phyloP scores from a whole-genome alignment of 2,329 filamentous ascomycete genomes.

The Penicillium sp. region DNA sequence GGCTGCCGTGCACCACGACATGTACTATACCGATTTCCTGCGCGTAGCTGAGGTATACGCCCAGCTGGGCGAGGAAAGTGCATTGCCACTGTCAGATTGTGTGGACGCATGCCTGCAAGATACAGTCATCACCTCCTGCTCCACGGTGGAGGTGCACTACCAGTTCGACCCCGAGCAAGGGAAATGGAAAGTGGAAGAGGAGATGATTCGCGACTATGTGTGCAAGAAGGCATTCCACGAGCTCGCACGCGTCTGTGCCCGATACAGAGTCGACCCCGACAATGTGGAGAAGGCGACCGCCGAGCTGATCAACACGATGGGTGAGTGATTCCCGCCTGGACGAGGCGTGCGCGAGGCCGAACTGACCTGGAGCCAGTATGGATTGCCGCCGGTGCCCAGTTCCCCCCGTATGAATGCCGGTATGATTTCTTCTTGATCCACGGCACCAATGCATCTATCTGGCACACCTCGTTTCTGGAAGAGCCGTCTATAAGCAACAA shows the following conservation, averaged over 20 bases:
- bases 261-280: conserved; percentile 2
- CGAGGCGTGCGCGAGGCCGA: too few relatives aligned
- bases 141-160: neutral
- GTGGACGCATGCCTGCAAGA: neutral
- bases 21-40: conserved; percentile 2
- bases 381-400: neutral
- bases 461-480: neutral
- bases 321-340: neutral
- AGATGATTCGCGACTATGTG: conserved; percentile 1
- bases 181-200: neutral
- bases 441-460: neutral
- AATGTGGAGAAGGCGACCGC: conserved; percentile 1
- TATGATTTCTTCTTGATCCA: conserved; percentile 4
- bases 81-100: neutral
- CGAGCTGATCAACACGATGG: neutral
- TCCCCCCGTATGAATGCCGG: neutral
- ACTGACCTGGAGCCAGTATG: neutral
- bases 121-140: neutral
- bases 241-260: neutral
- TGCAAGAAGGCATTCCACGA: neutral
- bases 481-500: neutral
- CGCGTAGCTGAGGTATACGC: neutral
- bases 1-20: neutral
- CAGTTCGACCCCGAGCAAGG: neutral
- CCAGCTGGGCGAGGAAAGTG: neutral